Percentiles rank a stretch among this genome's conserved stretches.
Conservation (phyloP, 2,329 filamentous ascomycete species). For the Cladosporium oxysporum region DNA sequence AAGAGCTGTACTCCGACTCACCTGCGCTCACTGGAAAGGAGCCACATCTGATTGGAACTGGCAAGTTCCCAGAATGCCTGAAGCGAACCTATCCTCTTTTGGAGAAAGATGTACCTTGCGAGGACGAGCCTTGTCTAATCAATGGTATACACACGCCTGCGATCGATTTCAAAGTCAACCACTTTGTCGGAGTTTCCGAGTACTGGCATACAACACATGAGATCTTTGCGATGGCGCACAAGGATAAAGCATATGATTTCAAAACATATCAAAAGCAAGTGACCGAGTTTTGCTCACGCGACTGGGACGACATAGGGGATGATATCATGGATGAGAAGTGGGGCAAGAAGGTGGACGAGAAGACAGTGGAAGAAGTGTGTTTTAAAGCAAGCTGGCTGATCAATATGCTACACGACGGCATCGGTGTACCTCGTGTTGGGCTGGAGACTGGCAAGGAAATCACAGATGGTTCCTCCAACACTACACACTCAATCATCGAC, state of each 20-base stretch:
- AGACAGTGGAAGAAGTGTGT: constrained; percentile 82
- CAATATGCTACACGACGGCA: constrained; percentile 92
- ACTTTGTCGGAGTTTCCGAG: constrained; percentile 96
- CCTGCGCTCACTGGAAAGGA: constrained; percentile 37
- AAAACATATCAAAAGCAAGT: constrained; percentile 85
- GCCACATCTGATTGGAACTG: constrained; percentile 74
- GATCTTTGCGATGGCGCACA: constrained; percentile 77
- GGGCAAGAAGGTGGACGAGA: constrained; percentile 71
- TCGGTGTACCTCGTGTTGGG: constrained; percentile 84
- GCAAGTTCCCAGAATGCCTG: constrained; percentile 82
- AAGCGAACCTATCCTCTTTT: constrained; percentile 79
- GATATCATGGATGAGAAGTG: constrained; percentile 67
- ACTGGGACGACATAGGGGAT: constrained; percentile 75
- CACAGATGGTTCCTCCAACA: constrained; percentile 60
- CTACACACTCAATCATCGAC: constrained; percentile 69
- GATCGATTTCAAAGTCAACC: constrained; percentile 96
- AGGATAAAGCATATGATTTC: constrained; percentile 83
- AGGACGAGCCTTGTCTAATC: constrained; percentile 80
- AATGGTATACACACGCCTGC: constrained; percentile 90
- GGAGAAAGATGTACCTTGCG: constrained; percentile 83
- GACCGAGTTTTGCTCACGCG: constrained; percentile 77
- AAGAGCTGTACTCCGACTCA: constrained; percentile 46
- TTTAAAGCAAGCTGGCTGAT: constrained; percentile 99
- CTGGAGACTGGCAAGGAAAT: constrained; percentile 61
- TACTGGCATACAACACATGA: constrained; percentile 99